Evolutionary conservation across 1,284 basidiomycete species (phyloP).

Genomic region (Leccinum pseudoinsigne): DNA sequence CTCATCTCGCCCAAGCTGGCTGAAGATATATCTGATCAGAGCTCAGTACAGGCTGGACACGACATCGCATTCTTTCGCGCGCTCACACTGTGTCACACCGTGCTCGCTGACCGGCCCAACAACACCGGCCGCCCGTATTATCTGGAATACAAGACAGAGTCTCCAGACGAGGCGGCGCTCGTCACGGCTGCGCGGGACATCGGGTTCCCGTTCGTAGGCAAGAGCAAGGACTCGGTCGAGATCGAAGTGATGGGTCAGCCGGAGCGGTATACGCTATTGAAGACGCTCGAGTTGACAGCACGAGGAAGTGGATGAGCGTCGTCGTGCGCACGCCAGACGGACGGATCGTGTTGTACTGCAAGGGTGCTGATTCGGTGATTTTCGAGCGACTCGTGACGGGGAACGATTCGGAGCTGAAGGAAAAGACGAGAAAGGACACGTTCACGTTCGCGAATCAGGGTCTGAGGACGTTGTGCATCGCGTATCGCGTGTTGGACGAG

Average conservation of each 20-base stretch:
- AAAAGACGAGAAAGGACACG: constrained; percentile 82
- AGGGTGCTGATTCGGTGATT: constrained; percentile 96
- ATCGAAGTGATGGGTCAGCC: constrained; percentile 91
- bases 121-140: constrained; percentile 61
- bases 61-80: constrained; percentile 90
- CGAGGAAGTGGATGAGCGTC: constrained; percentile 93
- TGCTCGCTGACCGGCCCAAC: constrained; percentile 78
- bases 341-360: constrained; percentile 84
- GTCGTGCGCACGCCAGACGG: constrained; percentile 85
- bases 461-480: constrained; percentile 89
- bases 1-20: constrained; percentile 87
- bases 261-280: constrained; percentile 80
- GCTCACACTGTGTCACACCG: constrained; percentile 92
- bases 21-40: constrained; percentile 67
- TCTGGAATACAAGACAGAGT: constrained; percentile 94
- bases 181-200: constrained; percentile 91
- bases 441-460: constrained; percentile 94
- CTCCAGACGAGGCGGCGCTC: constrained; percentile 93
- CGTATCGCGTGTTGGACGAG: constrained; percentile 78
- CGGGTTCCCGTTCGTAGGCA: constrained; percentile 89
- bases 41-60: constrained; percentile 62
- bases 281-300: constrained; percentile 92
- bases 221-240: constrained; percentile 75
- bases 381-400: constrained; percentile 79
- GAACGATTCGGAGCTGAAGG: constrained; percentile 77